Evolutionary conservation across 2,329 filamentous ascomycete species (phyloP), one percentile per base, ranked within the genome.

Genomic region (Ophiostoma australiae): DNA sequence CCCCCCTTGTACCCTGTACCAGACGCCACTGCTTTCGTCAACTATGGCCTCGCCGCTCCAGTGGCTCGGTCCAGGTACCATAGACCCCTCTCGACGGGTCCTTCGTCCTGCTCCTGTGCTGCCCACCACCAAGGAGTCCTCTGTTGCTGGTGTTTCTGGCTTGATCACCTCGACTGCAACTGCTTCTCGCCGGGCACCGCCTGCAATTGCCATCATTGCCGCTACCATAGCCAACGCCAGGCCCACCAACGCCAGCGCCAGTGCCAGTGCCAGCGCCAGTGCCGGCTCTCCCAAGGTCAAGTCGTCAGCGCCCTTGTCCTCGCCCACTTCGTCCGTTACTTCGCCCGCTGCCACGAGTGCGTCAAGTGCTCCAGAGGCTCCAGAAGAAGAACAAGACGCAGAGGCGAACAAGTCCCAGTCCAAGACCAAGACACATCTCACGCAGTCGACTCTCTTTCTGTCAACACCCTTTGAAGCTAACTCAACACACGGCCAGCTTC

Each of bases 41-140:
- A 23, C 39, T 66, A 48, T 63, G 69, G 23, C 58, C 17, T 65
- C 69, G 35, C 52, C 55, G 44, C 48, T 41, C 17, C 37, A 70
- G 58, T 73, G 72, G 73, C 68, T 74, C 55, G 72, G 72, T 61
- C 65, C 73, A 72, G 69, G 74, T 75, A 74, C 72, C 70, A 71
- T 70, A 55, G 71, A 74, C 72, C 66, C 70, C 55, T 70, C 71
- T n/a, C 61, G 48, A 72, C 70, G 68, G 69, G 69, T 52, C 13
- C 70, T 58, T 15, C 69, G 10, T 20, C 52, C 72, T 6, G 20
- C 65, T 67, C 68, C 67, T 63, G 58, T 39, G 20, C 63, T 41
- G 63, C 63, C 73, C 20, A 69, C 71, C 15, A 55, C 69, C 23
- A 6, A n/a, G 10, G 37, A 41, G 63, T 23, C 67, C 58, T 33